Base-by-base conservation (phyloP, 2,329 filamentous ascomycete genomes). In the Cercospora berteroae region DNA sequence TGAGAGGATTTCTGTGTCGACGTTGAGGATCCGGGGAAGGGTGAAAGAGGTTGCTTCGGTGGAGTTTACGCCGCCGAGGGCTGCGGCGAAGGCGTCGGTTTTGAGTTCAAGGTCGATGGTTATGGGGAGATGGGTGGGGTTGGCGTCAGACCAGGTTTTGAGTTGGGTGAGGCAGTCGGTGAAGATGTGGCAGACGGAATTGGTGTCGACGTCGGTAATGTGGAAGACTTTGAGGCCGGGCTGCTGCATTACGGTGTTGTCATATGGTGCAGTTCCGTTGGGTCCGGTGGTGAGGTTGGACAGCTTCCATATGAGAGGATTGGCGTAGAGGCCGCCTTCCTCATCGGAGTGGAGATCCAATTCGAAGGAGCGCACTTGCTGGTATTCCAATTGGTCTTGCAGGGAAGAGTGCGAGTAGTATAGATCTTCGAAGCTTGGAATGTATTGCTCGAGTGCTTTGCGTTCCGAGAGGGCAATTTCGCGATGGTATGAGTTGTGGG, bases 401-500 rank as follows among this genome's bases (percentile, higher is more conserved):
- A 85, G 78, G 16, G 77, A 72, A 0, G 82, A 76, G 67, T 85
- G 83, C 13, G 81, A 82, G 71, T 85, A 85, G 73, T 81, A 83
- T 71, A 81, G 80, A 70, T 83, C 80, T 63, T 79, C 73, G 2
- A 79, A 76, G 3, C 74, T 72, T 4, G 79, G 72, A 2, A 80
- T 70, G 25, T 81, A 76, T 65, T 78, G 69, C 60, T 81, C 77
- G 70, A 84, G 81, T 10, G 79, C 71, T 2, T 75, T 69, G 39
- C 79, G 79, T 69, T 84, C 83, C n/a, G 76, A 74, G 1, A 79
- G 75, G 2, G 77, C 77, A 25, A 81, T 76, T 68, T 85, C 83
- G 44, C 80, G 77, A 67, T 85, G 83, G 74, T 85, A 85, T 68
- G 80, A 82, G 74, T 85, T 85, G 73, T 85, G 83, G 0, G 83